Evolutionary conservation across 2,329 filamentous ascomycete species (phyloP).

Genomic region (Arthrobotrys megalospora): DNA sequence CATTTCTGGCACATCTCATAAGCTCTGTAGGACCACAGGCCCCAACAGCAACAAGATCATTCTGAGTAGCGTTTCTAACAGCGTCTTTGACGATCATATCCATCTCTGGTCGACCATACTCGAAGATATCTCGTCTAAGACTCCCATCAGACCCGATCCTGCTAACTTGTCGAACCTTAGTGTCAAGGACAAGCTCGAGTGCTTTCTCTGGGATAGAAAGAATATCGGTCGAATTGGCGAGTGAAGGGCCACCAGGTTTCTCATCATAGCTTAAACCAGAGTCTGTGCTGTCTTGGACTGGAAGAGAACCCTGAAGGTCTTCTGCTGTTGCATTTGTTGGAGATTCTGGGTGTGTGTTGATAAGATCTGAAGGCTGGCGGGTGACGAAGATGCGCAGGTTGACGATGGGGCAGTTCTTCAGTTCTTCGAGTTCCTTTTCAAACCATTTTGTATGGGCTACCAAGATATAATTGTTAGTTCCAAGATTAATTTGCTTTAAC

Average conservation of each 20-base stretch:
- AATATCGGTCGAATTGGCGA: slow-evolving; percentile 21
- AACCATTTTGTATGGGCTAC: slow-evolving; percentile 63
- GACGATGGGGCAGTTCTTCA: slow-evolving; percentile 64
- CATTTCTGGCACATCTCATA: slow-evolving; percentile 69
- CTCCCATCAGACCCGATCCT: slow-evolving; percentile 49
- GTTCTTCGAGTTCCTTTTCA: slow-evolving; percentile 64
- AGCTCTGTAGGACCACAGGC: slow-evolving; percentile 71
- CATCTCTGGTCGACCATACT: slow-evolving; percentile 62
- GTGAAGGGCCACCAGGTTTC: slow-evolving; percentile 35
- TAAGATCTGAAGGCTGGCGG: slow-evolving; percentile 67
- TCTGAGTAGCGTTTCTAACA: slow-evolving; percentile 56
- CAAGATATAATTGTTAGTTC: slow-evolving; percentile 41
- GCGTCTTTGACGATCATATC: slow-evolving; percentile 60
- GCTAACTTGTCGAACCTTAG: slow-evolving; percentile 58
- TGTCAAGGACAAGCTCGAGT: slow-evolving; percentile 55
- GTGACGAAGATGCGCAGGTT: slow-evolving; percentile 65
- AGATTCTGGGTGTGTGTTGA: slow-evolving; percentile 57
- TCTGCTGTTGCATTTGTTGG: slow-evolving; percentile 54
- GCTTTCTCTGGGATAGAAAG: slow-evolving; percentile 46
- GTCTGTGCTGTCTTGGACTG: slow-evolving; percentile 34
- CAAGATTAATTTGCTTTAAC: background rate
- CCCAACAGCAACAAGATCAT: slow-evolving; percentile 66
- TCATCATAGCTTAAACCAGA: slow-evolving; percentile 47
- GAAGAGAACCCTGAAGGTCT: slow-evolving; percentile 41
- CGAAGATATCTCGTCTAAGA: slow-evolving; percentile 35